Base-by-base conservation (phyloP, 257 asterid species). In the Paraleonurus japonicus region DNA sequence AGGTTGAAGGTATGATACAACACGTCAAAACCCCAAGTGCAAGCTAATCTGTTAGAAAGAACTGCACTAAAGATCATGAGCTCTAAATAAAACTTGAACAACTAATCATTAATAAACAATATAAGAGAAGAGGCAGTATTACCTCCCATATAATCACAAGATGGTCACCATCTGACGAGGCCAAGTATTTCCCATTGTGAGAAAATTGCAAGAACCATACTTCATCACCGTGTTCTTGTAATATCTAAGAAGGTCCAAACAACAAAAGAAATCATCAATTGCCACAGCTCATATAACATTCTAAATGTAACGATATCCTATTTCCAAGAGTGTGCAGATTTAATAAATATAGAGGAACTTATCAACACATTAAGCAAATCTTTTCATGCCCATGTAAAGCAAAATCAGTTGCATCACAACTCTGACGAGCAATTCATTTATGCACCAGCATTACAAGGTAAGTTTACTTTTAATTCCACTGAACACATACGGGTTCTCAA, bases 131-230 rank as follows among this genome's bases (percentile, higher is more conserved):
- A 32, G 62, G 27, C 37, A 72, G 75, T 26, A 57, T 69, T 82
- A 89, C 97, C 92, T 89, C 95, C 96, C 96, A 91, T 80, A 91
- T 81, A 74, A 91, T 84, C 69, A 81, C 92, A 12, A 84, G 78
- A 75, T 73, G 67, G 78, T 89, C 95, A 65, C 80, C 83, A 65
- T 96, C 86, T 45, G 96, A 86, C 7, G 96, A 91, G 35, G 96
- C 97, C 80, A 91, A 79, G 78, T 85, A 91, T 82, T 85, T 86
- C 62, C 97, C 97, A 69, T 78, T 79, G 70, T 89, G 88, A 71
- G 97, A 87, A 79, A 91, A 91, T 71, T 89, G 91, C 88, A 91
- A 79, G 81, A 81, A 82, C 97, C 96, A 89, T 70, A 91, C 86
- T 81, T 91, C 96, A 74, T 80, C 88, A 13, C 57, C 65, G 79